These are phyloP conservation scores for Rutstroemia sp. DNA, from an alignment of 2,329 filamentous ascomycete species.

Conservation along the genomic window DNA sequence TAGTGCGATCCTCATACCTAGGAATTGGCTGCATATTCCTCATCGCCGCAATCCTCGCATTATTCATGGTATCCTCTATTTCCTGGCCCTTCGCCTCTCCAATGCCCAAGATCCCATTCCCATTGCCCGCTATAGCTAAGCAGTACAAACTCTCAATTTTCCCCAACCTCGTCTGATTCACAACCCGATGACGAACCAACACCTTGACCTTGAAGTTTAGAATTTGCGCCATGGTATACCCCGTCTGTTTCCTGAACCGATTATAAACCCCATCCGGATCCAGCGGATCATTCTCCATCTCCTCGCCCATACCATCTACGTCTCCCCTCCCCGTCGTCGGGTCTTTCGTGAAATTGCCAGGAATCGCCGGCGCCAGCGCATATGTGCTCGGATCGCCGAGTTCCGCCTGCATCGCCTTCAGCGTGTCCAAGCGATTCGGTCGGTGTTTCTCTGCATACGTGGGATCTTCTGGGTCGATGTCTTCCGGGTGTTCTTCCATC, in stretches of 20 bases:
- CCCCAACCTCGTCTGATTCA: constrained; percentile 92
- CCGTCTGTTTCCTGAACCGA: constrained; percentile 40
- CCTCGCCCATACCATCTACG: constrained; percentile 12
- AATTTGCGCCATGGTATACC: constrained; percentile 46
- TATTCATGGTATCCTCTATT: constrained; percentile 54
- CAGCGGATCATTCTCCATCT: constrained; percentile 21
- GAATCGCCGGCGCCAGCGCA: constrained; percentile 22
- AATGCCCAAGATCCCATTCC: constrained; percentile 76
- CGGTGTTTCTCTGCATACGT: constrained; percentile 6
- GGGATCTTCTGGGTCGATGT: constrained; percentile 12
- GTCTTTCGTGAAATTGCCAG: constrained; percentile 16
- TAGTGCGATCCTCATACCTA: constrained; percentile 86
- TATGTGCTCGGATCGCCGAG: constrained; percentile 16
- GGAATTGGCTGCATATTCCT: constrained; percentile 89
- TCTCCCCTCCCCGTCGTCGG: constrained; percentile 5
- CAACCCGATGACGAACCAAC: constrained; percentile 66
- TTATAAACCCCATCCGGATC: constrained; percentile 30
- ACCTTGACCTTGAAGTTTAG: constrained; percentile 57
- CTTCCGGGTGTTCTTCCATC: constrained; percentile 13
- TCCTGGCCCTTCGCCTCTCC: constrained; percentile 87
- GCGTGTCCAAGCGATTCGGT: constrained; percentile 15
- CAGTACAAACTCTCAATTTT: constrained; percentile 76
- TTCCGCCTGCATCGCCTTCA: constrained; percentile 18
- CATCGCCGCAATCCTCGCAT: constrained; percentile 76
- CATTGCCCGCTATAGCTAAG: constrained; percentile 79